Conservation (phyloP, 257 asterid species). For the Leptodermis oblonga region DNA sequence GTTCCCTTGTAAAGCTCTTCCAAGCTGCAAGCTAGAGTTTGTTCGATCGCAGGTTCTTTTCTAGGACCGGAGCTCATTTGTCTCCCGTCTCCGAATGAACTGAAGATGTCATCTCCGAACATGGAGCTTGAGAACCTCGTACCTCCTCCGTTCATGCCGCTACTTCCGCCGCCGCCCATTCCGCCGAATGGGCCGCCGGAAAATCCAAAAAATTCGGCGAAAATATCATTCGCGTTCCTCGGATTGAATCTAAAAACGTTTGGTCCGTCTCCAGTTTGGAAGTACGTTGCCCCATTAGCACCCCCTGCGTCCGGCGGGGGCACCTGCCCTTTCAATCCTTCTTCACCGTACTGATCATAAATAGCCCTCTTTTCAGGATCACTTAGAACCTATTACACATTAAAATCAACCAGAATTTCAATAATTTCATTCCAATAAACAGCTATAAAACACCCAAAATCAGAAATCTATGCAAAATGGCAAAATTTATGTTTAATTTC, state of each 20-base stretch:
- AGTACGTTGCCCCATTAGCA: slow-evolving; percentile 61
- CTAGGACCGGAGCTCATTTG: slow-evolving; percentile 53
- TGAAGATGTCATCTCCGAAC: slow-evolving; percentile 73
- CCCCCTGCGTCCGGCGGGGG: slow-evolving; percentile 64
- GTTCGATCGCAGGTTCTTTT: slow-evolving; percentile 69
- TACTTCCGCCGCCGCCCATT: slow-evolving; percentile 51
- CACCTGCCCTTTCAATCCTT: slow-evolving; percentile 80
- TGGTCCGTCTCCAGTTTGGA: slow-evolving; percentile 73
- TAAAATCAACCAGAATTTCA: too few relatives aligned
- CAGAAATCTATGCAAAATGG: neutral
- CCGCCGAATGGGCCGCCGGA: slow-evolving; percentile 62
- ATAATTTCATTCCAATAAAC: neutral
- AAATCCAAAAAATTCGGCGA: slow-evolving; percentile 74
- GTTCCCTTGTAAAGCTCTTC: slow-evolving; percentile 86
- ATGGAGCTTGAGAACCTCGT: slow-evolving; percentile 60
- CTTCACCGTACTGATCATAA: slow-evolving; percentile 89
- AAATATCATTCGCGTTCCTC: slow-evolving; percentile 71
- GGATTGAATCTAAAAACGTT: slow-evolving; percentile 70
- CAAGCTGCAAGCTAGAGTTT: slow-evolving; percentile 60
- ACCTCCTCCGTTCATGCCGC: slow-evolving; percentile 53
- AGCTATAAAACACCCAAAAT: neutral
- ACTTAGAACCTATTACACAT: slow-evolving; percentile 88
- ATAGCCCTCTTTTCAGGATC: slow-evolving; percentile 78
- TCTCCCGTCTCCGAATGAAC: slow-evolving; percentile 61
- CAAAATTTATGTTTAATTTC: neutral